Base-by-base conservation (phyloP, 768 basidiomycete genomes). In the Serendipita indica region DNA sequence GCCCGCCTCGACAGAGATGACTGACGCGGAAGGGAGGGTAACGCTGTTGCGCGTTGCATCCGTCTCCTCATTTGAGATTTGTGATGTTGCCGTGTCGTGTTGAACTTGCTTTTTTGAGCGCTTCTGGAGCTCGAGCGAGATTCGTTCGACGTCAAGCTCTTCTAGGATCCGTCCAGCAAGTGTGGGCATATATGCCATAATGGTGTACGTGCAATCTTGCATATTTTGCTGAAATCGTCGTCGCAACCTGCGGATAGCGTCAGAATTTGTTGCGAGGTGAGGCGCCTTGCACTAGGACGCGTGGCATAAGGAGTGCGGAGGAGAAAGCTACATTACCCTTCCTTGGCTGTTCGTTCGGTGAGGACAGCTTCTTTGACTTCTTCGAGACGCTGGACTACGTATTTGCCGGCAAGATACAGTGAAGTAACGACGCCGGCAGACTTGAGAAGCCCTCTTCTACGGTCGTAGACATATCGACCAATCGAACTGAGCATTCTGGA, bases 221-320 rank as follows among this genome's bases (percentile, higher is more conserved):
- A 86, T 83, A 25, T 82, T 88, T 62, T 86, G 81, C 33, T 76
- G 73, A 68, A 89, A 93, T 33, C 90, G 75, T 45, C 80, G 74
- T 57, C 79, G 77, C 27, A 92, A 70, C 63, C 89, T 91, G 59
- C 10, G 2, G 39, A 34, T 25, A 46, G 33, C 5, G 30, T 54
- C 49, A 20, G 49, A 22, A 7, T 43, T 7, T n/a, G 41, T 43
- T 25, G 18, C 41, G 7, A n/a, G 6, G 41, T 6, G 5, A 5
- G 18, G 41, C 41, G 41, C 16, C 41, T 43, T 43, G 18, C 41
- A 43, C 41, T n/a, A 3, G 27, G 16, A 20, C 16, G 16, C 39
- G 20, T 57, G 20, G 16, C 16, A 16, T 14, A 41, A 39, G 57
- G 60, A 64, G 58, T 10, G n/a, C 10, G 3, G 20, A 46, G 25